Percentiles rank a stretch among this genome's conserved stretches.
Conservation (phyloP, 1,284 basidiomycete genomes). For the Takashimella koratensis region DNA sequence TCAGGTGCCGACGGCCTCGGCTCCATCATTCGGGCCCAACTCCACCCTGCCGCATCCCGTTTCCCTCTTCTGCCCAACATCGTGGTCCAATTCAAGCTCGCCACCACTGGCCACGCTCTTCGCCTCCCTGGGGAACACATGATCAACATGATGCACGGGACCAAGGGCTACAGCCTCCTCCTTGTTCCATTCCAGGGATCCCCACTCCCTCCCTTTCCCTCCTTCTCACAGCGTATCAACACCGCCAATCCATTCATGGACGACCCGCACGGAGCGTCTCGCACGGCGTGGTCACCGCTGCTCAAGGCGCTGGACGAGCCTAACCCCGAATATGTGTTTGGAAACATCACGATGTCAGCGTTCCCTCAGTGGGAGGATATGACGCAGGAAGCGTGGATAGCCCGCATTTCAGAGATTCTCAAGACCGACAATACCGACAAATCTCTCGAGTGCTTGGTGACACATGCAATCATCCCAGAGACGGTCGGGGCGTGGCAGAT, state of each 20-base stretch:
- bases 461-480: slow-evolving; percentile 7
- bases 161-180: slow-evolving; percentile 7
- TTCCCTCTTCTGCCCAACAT: slow-evolving; percentile 13
- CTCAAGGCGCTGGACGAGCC: slow-evolving; percentile 8
- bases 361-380: slow-evolving; percentile 14
- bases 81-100: slow-evolving; percentile 15
- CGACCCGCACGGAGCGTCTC: not conserved
- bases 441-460: slow-evolving; percentile 3
- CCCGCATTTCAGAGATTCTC: slow-evolving; percentile 6
- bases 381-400: slow-evolving; percentile 8
- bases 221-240: not conserved
- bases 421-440: slow-evolving; percentile 5
- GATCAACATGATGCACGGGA: slow-evolving; percentile 8
- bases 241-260: not conserved
- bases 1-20: slow-evolving; percentile 19
- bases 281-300: not conserved
- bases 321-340: slow-evolving; percentile 11
- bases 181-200: slow-evolving; percentile 9
- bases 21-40: too few relatives aligned
- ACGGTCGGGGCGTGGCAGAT: slow-evolving; percentile 14
- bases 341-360: slow-evolving; percentile 1
- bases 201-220: not conserved
- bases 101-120: slow-evolving; percentile 6
- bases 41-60: too few relatives aligned
- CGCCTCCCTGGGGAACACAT: slow-evolving; percentile 4